A percentile compares a stretch with the other conserved stretches of the same genome.
phyloP scores from a whole-genome alignment of 208 protist species.

The Naegleria gruberi region DNA sequence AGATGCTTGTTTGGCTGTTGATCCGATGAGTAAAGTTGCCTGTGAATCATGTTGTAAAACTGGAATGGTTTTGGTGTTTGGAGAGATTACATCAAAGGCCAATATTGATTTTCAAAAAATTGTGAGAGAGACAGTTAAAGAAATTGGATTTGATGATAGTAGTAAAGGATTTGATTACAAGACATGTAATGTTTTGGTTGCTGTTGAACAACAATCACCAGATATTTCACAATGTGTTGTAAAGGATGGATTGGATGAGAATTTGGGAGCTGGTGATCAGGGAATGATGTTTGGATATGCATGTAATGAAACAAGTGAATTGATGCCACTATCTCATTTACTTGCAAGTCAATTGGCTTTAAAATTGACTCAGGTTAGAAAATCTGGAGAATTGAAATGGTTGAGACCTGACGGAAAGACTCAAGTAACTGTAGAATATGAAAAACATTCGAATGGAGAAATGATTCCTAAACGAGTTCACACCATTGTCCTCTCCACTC shows the following conservation, averaged over 20 bases:
- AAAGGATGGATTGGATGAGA: conserved; percentile 71
- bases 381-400: conserved; percentile 80
- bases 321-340: conserved; percentile 96
- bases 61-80: conserved; percentile 97
- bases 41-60: conserved; percentile 97
- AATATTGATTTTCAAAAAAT: conserved; percentile 93
- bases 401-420: conserved; percentile 98
- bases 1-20: conserved; percentile 93
- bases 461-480: conserved; percentile 85
- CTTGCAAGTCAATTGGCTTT: conserved; percentile 82
- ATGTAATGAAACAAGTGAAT: conserved; percentile 93
- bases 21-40: conserved; percentile 94
- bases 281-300: conserved; percentile 99
- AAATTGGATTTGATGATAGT: conserved; percentile 93
- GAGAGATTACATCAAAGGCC: conserved; percentile 97
- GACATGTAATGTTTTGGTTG: conserved; percentile 92
- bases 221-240: conserved; percentile 97
- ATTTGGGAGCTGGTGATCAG: conserved; percentile 98
- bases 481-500: conserved; percentile 97
- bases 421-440: conserved; percentile 98
- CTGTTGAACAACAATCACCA: conserved; percentile 95
- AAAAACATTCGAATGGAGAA: conserved; percentile 63
- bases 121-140: conserved; percentile 88
- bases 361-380: conserved; percentile 87
- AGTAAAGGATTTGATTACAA: conserved; percentile 94